These are phyloP conservation scores for Geranium incanum DNA, from an alignment of 441 rosid species.

Conservation along the genomic window DNA sequence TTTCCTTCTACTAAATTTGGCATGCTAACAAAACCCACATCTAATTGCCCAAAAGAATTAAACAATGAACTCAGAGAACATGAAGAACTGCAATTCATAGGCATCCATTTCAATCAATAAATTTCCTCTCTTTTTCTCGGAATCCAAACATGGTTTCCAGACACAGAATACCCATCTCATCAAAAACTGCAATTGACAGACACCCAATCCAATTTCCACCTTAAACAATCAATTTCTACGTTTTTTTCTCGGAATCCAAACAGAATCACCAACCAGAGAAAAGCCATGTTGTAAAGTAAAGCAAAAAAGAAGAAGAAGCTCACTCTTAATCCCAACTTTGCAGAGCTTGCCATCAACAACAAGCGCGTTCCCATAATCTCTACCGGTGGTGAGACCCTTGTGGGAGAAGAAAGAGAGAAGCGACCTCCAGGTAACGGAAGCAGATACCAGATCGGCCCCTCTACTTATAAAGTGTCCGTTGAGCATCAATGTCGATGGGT, in stretches of 20 bases:
- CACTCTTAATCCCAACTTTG: constrained; percentile 54
- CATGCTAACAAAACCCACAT: not conserved
- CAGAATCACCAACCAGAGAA: not conserved
- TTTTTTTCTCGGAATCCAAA: not conserved
- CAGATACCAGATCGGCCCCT: constrained; percentile 52
- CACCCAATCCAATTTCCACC: not conserved
- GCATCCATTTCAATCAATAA: not conserved
- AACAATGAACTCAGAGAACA: not conserved
- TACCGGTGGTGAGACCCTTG: constrained; percentile 68
- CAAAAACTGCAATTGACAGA: not conserved
- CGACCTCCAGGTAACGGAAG: constrained; percentile 74
- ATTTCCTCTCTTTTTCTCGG: constrained; percentile 7
- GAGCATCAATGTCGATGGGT: constrained; percentile 61
- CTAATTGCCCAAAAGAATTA: not conserved
- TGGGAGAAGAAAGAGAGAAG: constrained; percentile 67
- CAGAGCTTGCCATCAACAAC: constrained; percentile 60
- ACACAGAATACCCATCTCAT: not conserved
- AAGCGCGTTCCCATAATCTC: constrained; percentile 40
- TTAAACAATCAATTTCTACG: not conserved
- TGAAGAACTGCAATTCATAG: not conserved
- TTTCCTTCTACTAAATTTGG: not conserved
- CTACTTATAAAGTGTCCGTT: constrained; percentile 80
- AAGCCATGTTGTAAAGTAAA: not conserved
- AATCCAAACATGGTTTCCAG: constrained; percentile 11
- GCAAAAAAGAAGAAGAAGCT: constrained; percentile 15